These are phyloP conservation scores for Dendrobium nobile DNA, from an alignment of 106 monocot species.

Conservation along the genomic window DNA sequence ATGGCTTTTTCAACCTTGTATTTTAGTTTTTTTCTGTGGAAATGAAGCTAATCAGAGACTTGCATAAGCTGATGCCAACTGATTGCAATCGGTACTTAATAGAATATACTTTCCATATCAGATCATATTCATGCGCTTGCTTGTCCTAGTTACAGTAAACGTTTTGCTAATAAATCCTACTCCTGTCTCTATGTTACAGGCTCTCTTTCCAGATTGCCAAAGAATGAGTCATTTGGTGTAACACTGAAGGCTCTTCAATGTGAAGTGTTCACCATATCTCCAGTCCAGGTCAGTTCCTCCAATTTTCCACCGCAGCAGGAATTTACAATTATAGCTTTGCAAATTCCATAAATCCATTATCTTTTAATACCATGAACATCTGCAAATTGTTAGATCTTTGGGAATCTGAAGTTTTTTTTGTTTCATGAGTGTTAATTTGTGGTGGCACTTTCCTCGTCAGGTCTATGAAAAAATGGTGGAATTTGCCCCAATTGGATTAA, in stretches of 20 bases:
- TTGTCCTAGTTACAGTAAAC: background rate
- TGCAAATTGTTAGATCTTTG: background rate
- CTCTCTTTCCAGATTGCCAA: constrained; percentile 22
- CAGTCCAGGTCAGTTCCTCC: constrained; percentile 25
- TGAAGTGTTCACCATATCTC: constrained; percentile 44
- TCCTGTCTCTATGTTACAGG: constrained; percentile 14
- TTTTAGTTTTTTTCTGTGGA: too few species aligned
- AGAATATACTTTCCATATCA: background rate
- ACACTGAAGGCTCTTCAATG: constrained; percentile 32
- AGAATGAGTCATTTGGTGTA: constrained; percentile 24
- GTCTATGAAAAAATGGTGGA: constrained; percentile 15
- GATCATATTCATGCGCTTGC: background rate
- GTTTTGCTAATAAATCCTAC: background rate
- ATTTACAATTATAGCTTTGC: background rate
- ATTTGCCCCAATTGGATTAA: constrained; percentile 40
- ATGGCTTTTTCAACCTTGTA: too few species aligned
- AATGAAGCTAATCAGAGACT: too few species aligned
- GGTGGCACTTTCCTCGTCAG: background rate
- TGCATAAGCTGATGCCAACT: too few species aligned
- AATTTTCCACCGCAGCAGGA: background rate
- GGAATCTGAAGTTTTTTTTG: background rate
- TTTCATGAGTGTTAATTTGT: background rate
- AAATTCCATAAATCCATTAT: background rate
- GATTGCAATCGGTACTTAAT: background rate
- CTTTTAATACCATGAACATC: background rate